Percentiles rank a stretch among this genome's conserved stretches.
phyloP scores from a whole-genome alignment of 768 basidiomycete genomes.

The Sistotremastrum suecicum region DNA sequence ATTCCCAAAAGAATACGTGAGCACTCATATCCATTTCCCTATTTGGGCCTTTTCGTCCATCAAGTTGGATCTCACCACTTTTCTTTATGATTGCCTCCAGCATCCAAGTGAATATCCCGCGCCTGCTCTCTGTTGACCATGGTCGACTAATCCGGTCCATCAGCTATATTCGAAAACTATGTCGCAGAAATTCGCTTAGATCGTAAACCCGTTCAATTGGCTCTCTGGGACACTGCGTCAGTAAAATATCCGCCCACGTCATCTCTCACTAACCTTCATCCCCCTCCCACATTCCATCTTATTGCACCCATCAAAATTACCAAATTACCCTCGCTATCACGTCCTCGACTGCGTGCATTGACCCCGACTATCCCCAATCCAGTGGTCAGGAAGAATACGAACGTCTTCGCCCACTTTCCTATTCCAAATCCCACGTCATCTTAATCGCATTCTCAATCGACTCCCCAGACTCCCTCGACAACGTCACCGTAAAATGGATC shows the following conservation, averaged over 20 bases:
- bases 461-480: conserved; percentile 92
- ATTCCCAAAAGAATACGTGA: conserved; percentile 91
- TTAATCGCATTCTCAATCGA: conserved; percentile 95
- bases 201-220: conserved; percentile 93
- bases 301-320: background rate
- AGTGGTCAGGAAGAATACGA: conserved; percentile 99
- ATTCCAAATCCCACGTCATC: conserved; percentile 97
- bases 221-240: conserved; percentile 98
- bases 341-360: background rate
- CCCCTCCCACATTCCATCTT: background rate
- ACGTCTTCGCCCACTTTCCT: conserved; percentile 90
- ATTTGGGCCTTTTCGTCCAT: background rate
- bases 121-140: conserved; percentile 1
- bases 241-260: conserved; percentile 18
- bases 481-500: conserved; percentile 97
- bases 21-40: conserved; percentile 7
- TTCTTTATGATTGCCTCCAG: conserved; percentile 11
- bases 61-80: conserved; percentile 7
- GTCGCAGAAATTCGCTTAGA: conserved; percentile 97
- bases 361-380: background rate
- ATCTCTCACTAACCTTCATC: background rate
- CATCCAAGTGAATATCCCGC: conserved; percentile 29
- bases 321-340: background rate
- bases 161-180: conserved; percentile 97
- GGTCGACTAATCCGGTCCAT: conserved; percentile 5